phyloP scores from a whole-genome alignment of 257 asterid genomes.

The Voacanga thouarsii region DNA sequence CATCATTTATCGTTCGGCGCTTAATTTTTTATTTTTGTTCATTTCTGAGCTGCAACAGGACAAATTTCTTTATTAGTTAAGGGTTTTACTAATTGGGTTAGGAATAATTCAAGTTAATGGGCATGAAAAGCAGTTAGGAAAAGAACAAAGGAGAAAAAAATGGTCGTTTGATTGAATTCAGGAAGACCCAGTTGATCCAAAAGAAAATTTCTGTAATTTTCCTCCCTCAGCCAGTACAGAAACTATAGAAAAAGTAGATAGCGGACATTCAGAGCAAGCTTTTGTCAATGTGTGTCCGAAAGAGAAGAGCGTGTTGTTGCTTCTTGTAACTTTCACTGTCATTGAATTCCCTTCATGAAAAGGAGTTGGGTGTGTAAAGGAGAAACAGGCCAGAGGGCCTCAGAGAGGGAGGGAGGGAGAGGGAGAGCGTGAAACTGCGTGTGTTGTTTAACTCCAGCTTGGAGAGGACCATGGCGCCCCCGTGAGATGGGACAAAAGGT shows the following conservation, averaged over 20 bases:
- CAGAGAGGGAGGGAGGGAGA: conserved; percentile 1
- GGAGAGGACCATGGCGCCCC: conserved; percentile 60
- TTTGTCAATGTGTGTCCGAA: background rate
- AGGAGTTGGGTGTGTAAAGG: conserved; percentile 44
- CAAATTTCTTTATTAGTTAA: conserved; percentile 14
- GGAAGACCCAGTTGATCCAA: conserved; percentile 8
- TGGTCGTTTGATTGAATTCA: conserved; percentile 8
- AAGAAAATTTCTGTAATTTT: background rate
- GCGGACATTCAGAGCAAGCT: background rate
- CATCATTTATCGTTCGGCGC: conserved; percentile 17
- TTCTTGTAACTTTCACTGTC: conserved; percentile 35
- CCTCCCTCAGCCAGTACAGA: background rate
- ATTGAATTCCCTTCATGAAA: conserved; percentile 50
- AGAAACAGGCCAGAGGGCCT: conserved; percentile 42
- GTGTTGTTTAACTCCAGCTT: conserved; percentile 45
- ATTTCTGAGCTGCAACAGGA: background rate
- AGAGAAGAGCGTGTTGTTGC: background rate
- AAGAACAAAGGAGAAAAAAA: background rate
- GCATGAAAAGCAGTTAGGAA: background rate
- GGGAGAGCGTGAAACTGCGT: conserved; percentile 29
- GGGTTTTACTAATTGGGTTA: background rate
- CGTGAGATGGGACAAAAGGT: conserved; percentile 63
- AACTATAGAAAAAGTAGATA: background rate
- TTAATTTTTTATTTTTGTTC: conserved; percentile 19
- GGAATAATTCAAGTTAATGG: background rate